Evolutionary conservation across 257 asterid genomes (phyloP).

Genomic region (Cinchona pubescens): DNA sequence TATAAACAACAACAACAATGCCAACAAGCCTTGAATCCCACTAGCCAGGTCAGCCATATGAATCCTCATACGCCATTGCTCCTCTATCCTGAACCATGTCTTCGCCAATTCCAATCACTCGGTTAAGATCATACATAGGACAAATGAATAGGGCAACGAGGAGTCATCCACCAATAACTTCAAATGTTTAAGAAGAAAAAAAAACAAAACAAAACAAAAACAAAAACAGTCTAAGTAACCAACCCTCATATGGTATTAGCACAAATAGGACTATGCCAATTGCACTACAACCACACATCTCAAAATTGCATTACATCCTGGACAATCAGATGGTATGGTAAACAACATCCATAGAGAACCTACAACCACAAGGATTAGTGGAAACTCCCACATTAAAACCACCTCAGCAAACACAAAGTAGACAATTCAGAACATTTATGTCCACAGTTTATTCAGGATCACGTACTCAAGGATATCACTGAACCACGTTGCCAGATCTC

Average conservation of each 20-base stretch:
- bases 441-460: background rate
- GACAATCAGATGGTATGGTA: background rate
- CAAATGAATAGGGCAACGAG: no score
- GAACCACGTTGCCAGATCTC: background rate
- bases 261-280: background rate
- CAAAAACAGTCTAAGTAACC: background rate
- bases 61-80: no score
- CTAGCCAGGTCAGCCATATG: no score
- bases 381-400: background rate
- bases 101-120: no score
- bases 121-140: background rate
- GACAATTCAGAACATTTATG: background rate
- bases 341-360: background rate
- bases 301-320: background rate
- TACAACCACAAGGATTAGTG: background rate
- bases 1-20: no score
- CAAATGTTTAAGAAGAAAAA: background rate
- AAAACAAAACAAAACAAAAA: background rate
- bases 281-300: background rate
- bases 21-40: no score
- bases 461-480: background rate
- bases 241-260: background rate
- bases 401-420: conserved; percentile 7
- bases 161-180: background rate
- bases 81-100: no score